Conservation (phyloP, 768 basidiomycete species). For the Hygrocybe punicea region DNA sequence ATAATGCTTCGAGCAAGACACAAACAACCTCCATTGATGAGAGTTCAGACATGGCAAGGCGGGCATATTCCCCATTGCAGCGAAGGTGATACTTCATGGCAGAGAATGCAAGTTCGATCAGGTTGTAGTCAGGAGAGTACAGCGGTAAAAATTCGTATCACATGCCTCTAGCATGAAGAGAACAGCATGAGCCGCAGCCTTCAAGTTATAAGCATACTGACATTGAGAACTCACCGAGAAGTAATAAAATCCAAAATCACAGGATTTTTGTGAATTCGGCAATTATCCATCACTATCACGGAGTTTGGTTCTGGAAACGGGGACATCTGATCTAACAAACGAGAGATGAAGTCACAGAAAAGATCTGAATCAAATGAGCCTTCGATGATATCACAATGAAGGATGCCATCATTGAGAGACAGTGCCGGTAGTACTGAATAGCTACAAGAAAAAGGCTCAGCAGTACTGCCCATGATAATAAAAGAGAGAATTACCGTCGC, state of each 20-base stretch:
- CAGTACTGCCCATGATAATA: neutral
- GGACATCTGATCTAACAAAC: constrained; percentile 27
- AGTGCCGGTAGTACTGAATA: constrained; percentile 7
- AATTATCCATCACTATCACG: constrained; percentile 40
- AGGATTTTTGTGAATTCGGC: constrained; percentile 30
- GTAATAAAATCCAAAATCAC: neutral
- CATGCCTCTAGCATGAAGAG: constrained; percentile 10
- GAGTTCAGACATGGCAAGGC: constrained; percentile 8
- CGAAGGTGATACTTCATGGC: constrained; percentile 20
- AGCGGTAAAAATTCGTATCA: constrained; percentile 24
- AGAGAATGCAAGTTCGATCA: constrained; percentile 29
- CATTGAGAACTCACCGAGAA: neutral
- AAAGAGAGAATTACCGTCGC: neutral
- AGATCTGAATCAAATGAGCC: neutral
- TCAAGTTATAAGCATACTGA: neutral
- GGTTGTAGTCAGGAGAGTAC: constrained; percentile 30
- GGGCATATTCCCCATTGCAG: constrained; percentile 7
- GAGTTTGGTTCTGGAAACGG: constrained; percentile 28
- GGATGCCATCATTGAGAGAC: constrained; percentile 2
- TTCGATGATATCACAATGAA: constrained; percentile 7
- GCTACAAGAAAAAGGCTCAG: neutral
- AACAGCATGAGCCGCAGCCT: neutral
- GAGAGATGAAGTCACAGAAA: constrained; percentile 1
- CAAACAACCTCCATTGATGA: neutral
- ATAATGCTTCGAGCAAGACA: neutral